Evolutionary conservation across 192 early-diverging fungal genomes (phyloP), one percentile per base, ranked within the genome.

Genomic region (Coemansia sp.): DNA sequence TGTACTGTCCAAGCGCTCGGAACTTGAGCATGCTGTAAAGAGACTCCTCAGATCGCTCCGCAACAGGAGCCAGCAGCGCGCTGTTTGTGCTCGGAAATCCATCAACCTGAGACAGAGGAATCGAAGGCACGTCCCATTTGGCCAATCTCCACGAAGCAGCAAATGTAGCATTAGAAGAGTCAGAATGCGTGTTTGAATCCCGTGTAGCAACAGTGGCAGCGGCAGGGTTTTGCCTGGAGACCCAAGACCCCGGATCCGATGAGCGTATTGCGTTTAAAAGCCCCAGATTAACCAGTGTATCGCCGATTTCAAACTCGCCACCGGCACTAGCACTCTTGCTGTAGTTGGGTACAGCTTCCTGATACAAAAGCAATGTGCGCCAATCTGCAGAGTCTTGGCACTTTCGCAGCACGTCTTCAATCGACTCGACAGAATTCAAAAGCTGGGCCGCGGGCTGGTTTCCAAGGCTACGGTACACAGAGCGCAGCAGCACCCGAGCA

Each of bases 111-210:
- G 48, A 22, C 29, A 53, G 36, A 9, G 72, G 72, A 8, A 64
- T 29, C 25, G 50, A 25, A 1, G 72, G 72, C 26, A 62, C 53
- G 30, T 75, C 72, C 72, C 72, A 75, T 15, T 49, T 62, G 9
- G 56, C 64, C 24, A 75, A 47, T 9, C 72, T 50, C 72, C 72
- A 75, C 11, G 72, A 54, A 7, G 72, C 64, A n/a, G 64, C 72
- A 18, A 51, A 58, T 10, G 53, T 49, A 1, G 72, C 64, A 18
- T 64, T n/a, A n/a, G n/a, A n/a, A n/a, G n/a, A n/a, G n/a, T n/a
- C n/a, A n/a, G n/a, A n/a, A n/a, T n/a, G n/a, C n/a, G n/a, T n/a
- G n/a, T n/a, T n/a, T n/a, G n/a, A n/a, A n/a, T n/a, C n/a, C n/a
- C n/a, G n/a, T n/a, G n/a, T n/a, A n/a, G n/a, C n/a, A n/a, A n/a